Evolutionary conservation across 1,284 basidiomycete genomes (phyloP), one percentile per base, ranked within the genome.

Genomic region (Thecaphora thlaspeos): DNA sequence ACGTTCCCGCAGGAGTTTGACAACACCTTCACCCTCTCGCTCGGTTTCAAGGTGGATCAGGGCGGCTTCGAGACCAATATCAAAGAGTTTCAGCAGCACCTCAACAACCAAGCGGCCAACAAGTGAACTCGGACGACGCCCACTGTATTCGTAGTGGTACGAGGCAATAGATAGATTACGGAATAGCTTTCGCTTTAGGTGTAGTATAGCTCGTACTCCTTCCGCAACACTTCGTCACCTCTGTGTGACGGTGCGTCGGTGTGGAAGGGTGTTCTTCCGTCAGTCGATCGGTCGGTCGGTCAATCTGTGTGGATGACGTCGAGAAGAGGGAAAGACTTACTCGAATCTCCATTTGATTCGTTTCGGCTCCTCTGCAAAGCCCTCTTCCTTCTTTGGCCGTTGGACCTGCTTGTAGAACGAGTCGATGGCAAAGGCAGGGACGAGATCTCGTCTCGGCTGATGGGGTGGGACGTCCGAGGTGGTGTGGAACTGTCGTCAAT

Each of bases 11-110:
- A 51, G 11, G 49, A 30, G 22, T 67, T 69, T 21, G 66, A 67
- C 34, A 65, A 63, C 39, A 38, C 32, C 21, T 67, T 53, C 46
- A 60, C 66, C 2, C 43, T 49, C 12, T 41, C 49, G n/a, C 45
- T 69, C 26, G 66, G 63, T n/a, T 69, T 69, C 48, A 55, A 56
- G 38, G 58, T 66, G 43, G 63, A 67, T 28, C 34, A 47, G n/a
- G 63, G 50, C 50, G 61, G 61, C 15, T 64, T 60, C 41, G 57
- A 56, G 46, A 57, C 44, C 4, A 59, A 55, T 24, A 45, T 68
- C 28, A 46, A 43, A 39, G 65, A 68, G 51, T 67, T 51, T n/a
- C 56, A 51, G 43, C 46, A 52, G 19, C 53, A 32, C n/a, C 32
- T 51, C 22, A 43, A 28, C 23, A 41, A 34, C 36, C 36, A 37